phyloP scores from a whole-genome alignment of 495 filamentous ascomycete genomes.

The Penicillium cataractarum region DNA sequence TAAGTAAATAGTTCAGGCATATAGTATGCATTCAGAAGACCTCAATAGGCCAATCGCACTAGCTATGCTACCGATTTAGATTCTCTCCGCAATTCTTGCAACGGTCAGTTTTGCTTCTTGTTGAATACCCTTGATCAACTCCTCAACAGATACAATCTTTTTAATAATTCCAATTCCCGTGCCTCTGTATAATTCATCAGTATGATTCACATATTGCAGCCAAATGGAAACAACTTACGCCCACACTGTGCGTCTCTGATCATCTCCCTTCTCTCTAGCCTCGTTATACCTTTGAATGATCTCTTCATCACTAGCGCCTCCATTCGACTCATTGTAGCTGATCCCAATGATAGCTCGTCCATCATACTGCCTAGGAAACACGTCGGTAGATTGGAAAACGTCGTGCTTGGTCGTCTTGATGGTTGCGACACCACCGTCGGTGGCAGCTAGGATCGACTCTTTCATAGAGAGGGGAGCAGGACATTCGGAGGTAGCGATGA shows the following conservation, averaged over 20 bases:
- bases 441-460: constrained; percentile 23
- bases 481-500: constrained; percentile 29
- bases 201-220: not conserved
- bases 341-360: constrained; percentile 30
- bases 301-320: constrained; percentile 25
- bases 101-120: constrained; percentile 15
- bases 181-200: constrained; percentile 17
- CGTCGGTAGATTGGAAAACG: constrained; percentile 30
- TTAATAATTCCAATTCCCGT: constrained; percentile 28
- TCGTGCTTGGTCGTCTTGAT: constrained; percentile 28
- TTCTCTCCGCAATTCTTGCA: constrained; percentile 5
- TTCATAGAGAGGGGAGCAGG: constrained; percentile 26
- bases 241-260: constrained; percentile 30
- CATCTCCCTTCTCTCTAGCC: constrained; percentile 22
- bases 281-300: constrained; percentile 30
- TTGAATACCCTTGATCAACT: constrained; percentile 22
- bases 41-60: no score
- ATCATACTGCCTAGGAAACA: constrained; percentile 34
- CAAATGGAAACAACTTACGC: constrained; percentile 22
- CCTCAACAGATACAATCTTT: constrained; percentile 18
- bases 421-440: constrained; percentile 29
- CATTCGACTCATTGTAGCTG: constrained; percentile 21
- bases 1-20: not conserved
- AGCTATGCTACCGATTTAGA: no score
- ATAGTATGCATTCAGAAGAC: no score